phyloP scores from a whole-genome alignment of 306 rosid genomes.

The Acacia acuminata region DNA sequence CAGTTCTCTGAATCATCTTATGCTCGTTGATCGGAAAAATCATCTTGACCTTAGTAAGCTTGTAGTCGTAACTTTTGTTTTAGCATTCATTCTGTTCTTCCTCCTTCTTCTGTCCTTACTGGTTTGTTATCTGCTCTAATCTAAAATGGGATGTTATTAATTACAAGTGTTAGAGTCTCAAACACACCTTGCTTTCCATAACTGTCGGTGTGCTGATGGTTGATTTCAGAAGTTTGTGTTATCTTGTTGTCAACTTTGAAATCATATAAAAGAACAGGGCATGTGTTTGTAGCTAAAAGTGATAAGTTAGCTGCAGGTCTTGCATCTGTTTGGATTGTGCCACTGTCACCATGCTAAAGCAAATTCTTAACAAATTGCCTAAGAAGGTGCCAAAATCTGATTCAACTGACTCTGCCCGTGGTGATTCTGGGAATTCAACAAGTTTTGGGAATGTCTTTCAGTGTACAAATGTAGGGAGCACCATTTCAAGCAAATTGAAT shows the following conservation, averaged over 20 bases:
- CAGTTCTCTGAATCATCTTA: background rate
- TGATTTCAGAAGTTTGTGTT: background rate
- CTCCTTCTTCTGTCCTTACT: slow-evolving; percentile 12
- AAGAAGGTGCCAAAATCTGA: slow-evolving; percentile 80
- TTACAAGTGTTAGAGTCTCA: background rate
- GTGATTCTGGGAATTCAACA: slow-evolving; percentile 65
- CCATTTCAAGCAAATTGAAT: slow-evolving; percentile 91
- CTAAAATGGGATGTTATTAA: background rate
- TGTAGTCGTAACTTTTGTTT: slow-evolving; percentile 5
- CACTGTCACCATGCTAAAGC: slow-evolving; percentile 79
- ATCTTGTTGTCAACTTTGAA: slow-evolving; percentile 18
- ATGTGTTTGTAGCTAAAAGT: slow-evolving; percentile 22
- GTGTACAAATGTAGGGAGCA: slow-evolving; percentile 91
- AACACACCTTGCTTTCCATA: background rate
- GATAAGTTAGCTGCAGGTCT: slow-evolving; percentile 43
- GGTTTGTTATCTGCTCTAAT: background rate
- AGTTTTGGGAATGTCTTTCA: slow-evolving; percentile 85
- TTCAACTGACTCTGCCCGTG: slow-evolving; percentile 56
- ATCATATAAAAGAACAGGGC: background rate
- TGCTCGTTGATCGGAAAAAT: background rate
- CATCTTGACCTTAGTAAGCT: background rate
- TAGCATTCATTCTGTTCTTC: background rate
- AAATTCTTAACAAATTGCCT: slow-evolving; percentile 87
- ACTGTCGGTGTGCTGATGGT: background rate
- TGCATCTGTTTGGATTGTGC: slow-evolving; percentile 31